Evolutionary conservation across 1,284 basidiomycete genomes (phyloP), one percentile per base, ranked within the genome.

Genomic region (Naganishia albida): DNA sequence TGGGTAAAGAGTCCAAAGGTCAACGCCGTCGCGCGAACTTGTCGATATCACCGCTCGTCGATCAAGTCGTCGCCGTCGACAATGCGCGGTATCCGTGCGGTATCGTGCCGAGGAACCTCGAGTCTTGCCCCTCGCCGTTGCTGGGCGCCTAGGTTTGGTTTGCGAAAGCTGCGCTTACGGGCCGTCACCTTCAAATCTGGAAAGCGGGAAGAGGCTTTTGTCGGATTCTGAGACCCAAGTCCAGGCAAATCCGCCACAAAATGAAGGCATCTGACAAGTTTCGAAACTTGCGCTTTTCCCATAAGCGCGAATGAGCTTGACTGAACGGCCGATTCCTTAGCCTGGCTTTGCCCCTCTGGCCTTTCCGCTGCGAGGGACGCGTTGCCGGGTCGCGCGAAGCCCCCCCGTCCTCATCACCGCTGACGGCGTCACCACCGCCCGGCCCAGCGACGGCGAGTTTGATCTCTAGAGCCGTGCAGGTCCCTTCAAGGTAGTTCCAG

Each of bases 401-500:
- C 28, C 60, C 49, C 40, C 53, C 40, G 34, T 49, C 38, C 26
- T 46, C 23, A 53, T 50, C 49, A 49, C 46, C 23, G 62, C 49
- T 39, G 25, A 42, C 38, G 38, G 8, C 48, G 46, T 42, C 57
- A 49, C 30, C 57, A 59, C 56, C 56, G 43, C 26, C 30, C 55
- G 55, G 43, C 46, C 30, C 30, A 15, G 15, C 23, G 3, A 34
- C 7, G 2, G 13, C 18, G 30, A 7, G 8, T 60, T 60, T 60
- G 57, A 60, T 30, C 38, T 12, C 57, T 49, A 60, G 57, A 49
- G 57, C 57, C 57, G 46, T 46, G 55, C 43, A 54, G 51, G 23
- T 51, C 48, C 64, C 46, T 46, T 55, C 62, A 25, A 52, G 49
- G 46, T 60, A 51, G 49, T 54, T 57, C 39, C 30, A 50, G 43